These are phyloP conservation scores for Dryadomyces sulphureus DNA, from an alignment of 2,329 filamentous ascomycete genomes.

Conservation along the genomic window DNA sequence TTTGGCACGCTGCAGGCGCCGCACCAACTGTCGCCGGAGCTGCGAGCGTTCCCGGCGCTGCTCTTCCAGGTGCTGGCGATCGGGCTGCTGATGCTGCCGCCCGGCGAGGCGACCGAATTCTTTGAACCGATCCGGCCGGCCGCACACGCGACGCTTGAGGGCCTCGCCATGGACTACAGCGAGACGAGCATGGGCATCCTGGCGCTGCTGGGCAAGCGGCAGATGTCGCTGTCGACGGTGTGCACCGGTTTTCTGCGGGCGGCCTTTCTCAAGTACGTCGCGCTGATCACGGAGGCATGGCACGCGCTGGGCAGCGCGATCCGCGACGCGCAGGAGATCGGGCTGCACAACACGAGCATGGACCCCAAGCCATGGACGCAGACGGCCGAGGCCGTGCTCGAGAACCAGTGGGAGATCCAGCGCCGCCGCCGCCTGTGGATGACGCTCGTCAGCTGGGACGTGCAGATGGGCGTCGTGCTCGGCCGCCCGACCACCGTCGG, in stretches of 20 bases:
- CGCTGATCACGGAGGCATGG: conserved; percentile 44
- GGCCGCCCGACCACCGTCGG: conserved; percentile 43
- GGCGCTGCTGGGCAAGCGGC: conserved; percentile 38
- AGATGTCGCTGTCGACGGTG: conserved; percentile 40
- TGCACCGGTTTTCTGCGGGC: conserved; percentile 42
- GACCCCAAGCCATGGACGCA: conserved; percentile 33
- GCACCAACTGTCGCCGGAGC: conserved; percentile 30
- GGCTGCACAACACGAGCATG: conserved; percentile 37
- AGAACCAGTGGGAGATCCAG: conserved; percentile 44
- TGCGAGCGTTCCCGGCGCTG: conserved; percentile 43
- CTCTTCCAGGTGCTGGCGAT: conserved; percentile 44
- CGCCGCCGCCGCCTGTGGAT: conserved; percentile 40
- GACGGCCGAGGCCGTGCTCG: conserved; percentile 32
- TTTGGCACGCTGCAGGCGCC: conserved; percentile 35
- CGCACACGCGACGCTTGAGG: conserved; percentile 41
- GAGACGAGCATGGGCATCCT: conserved; percentile 40
- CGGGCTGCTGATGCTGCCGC: conserved; percentile 36
- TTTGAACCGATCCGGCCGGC: conserved; percentile 42
- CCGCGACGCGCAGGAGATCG: conserved; percentile 47
- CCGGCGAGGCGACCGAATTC: conserved; percentile 24
- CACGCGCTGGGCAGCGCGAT: conserved; percentile 41
- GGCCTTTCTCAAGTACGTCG: conserved; percentile 42
- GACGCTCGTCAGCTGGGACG: conserved; percentile 37
- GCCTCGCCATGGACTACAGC: conserved; percentile 45
- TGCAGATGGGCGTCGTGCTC: conserved; percentile 36